Conservation (phyloP, 345 rosid genomes). For the Brassica nigra region DNA sequence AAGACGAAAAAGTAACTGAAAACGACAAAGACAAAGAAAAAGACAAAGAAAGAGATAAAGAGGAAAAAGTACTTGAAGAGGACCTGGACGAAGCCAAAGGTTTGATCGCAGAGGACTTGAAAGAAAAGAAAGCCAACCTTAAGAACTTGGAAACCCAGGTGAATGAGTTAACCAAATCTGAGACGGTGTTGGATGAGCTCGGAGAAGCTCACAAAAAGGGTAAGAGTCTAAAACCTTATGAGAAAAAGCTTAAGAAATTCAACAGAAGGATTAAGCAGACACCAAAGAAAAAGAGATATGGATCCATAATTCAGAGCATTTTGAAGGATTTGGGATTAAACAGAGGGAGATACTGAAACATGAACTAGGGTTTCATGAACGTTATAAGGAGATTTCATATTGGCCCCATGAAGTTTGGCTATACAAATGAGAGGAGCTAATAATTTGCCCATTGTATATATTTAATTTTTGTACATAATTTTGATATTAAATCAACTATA, state of each 20-base stretch:
- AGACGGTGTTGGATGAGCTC: neutral
- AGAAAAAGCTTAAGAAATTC: slow-evolving; percentile 12
- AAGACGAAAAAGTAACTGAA: neutral
- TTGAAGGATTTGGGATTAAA: slow-evolving; percentile 38
- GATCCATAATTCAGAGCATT: slow-evolving; percentile 15
- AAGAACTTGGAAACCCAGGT: slow-evolving; percentile 16
- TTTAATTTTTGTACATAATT: slow-evolving; percentile 21
- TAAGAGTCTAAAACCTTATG: slow-evolving; percentile 5
- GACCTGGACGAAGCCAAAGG: slow-evolving; percentile 19
- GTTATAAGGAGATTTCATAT: slow-evolving; percentile 23
- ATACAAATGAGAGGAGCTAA: slow-evolving; percentile 30
- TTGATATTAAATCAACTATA: slow-evolving; percentile 24
- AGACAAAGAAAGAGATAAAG: neutral
- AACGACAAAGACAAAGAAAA: neutral
- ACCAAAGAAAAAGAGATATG: neutral
- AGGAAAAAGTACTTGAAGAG: neutral
- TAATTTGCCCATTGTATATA: neutral
- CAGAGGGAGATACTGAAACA: slow-evolving; percentile 4
- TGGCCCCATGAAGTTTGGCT: slow-evolving; percentile 20
- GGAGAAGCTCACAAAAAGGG: slow-evolving; percentile 31
- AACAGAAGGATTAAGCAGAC: slow-evolving; percentile 10
- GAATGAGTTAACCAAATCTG: slow-evolving; percentile 17
- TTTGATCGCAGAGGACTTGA: slow-evolving; percentile 20
- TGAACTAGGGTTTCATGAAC: slow-evolving; percentile 5
- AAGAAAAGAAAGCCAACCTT: slow-evolving; percentile 18